Percentiles rank a stretch among this genome's conserved stretches.
Evolutionary conservation across 257 asterid genomes (phyloP).

Genomic region (Rauvolfia tetraphylla): DNA sequence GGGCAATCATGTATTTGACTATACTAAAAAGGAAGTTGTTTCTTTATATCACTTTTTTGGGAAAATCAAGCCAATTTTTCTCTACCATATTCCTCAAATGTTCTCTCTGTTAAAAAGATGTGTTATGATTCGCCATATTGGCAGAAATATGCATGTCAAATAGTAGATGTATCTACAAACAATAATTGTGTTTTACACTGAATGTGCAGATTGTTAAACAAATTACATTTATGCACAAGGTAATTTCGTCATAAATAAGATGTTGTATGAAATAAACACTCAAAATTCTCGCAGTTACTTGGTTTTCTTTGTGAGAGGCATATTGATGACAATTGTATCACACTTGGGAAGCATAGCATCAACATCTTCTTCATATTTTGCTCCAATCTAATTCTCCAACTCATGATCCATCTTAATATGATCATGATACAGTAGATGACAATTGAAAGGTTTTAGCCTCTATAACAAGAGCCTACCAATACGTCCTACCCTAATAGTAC

Average conservation of each 20-base stretch:
- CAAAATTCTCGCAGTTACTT: slow-evolving; percentile 35
- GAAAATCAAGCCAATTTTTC: background rate
- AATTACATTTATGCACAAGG: background rate
- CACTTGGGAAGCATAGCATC: slow-evolving; percentile 94
- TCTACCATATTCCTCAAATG: background rate
- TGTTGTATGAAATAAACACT: background rate
- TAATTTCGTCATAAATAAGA: background rate
- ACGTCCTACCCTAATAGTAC: slow-evolving; percentile 97
- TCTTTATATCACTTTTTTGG: background rate
- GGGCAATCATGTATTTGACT: background rate
- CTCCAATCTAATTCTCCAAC: slow-evolving; percentile 77
- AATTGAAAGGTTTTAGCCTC: slow-evolving; percentile 89
- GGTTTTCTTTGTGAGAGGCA: slow-evolving; percentile 89
- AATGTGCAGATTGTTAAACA: background rate
- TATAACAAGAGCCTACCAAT: slow-evolving; percentile 83
- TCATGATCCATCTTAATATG: slow-evolving; percentile 70
- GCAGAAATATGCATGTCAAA: background rate
- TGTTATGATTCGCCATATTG: background rate
- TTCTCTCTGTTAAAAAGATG: background rate
- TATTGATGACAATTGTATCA: slow-evolving; percentile 81
- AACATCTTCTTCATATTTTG: slow-evolving; percentile 80
- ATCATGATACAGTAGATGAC: slow-evolving; percentile 86
- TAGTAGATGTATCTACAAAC: background rate
- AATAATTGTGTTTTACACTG: background rate
- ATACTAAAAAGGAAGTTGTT: background rate